These are phyloP conservation scores for Sugiyamaella chiloensis DNA, from an alignment of 805 yeast genomes.

Conservation along the genomic window DNA sequence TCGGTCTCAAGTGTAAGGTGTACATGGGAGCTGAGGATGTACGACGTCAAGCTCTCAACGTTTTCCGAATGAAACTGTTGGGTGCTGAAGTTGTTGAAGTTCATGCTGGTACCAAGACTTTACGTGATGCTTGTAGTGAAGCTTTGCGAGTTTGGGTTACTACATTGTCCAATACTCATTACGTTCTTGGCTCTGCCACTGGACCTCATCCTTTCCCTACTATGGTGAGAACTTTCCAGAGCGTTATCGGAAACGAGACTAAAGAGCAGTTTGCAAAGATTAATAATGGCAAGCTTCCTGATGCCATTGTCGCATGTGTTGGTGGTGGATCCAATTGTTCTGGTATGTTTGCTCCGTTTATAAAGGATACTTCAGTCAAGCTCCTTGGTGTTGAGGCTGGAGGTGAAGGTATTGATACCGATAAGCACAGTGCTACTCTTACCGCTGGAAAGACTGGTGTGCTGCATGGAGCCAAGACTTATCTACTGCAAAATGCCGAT, in stretches of 20 bases:
- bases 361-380: slow-evolving; percentile 70
- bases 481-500: slow-evolving; percentile 82
- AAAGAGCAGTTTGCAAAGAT: slow-evolving; percentile 81
- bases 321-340: slow-evolving; percentile 99
- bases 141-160: slow-evolving; percentile 97
- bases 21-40: slow-evolving; percentile 99
- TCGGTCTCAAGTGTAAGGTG: slow-evolving; percentile 90
- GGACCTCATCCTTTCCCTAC: slow-evolving; percentile 99
- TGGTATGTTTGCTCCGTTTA: slow-evolving; percentile 95
- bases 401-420: slow-evolving; percentile 91
- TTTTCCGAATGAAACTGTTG: slow-evolving; percentile 91
- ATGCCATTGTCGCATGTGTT: slow-evolving; percentile 95
- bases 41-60: slow-evolving; percentile 96
- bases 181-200: slow-evolving; percentile 95
- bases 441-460: slow-evolving; percentile 97
- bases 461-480: slow-evolving; percentile 95
- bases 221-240: slow-evolving; percentile 95
- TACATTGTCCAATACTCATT: slow-evolving; percentile 79
- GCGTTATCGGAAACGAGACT: slow-evolving; percentile 93
- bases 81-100: slow-evolving; percentile 97
- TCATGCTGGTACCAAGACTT: slow-evolving; percentile 89
- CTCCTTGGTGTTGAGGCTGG: slow-evolving; percentile 97
- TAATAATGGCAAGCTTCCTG: slow-evolving; percentile 82
- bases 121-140: slow-evolving; percentile 97
- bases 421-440: slow-evolving; percentile 89